Evolutionary conservation across 352 stramenopile genomes (phyloP).

Genomic region (Phytophthora pseudosyringae): DNA sequence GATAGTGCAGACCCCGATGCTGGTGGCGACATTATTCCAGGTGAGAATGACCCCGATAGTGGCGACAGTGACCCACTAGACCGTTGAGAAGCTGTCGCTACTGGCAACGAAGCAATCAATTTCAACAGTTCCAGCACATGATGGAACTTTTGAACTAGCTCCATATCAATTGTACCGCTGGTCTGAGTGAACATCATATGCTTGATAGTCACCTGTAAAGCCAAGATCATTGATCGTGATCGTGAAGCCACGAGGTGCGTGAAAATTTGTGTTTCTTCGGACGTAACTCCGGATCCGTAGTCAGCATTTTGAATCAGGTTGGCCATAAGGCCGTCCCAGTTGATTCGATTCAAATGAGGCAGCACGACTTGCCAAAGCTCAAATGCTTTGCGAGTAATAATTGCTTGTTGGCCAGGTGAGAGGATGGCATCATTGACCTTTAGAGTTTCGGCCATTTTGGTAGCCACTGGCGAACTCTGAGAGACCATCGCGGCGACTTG

Average conservation of each 20-base stretch:
- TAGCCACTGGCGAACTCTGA: conserved; percentile 40
- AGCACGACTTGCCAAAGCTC: conserved; percentile 69
- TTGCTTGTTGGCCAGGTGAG: conserved; percentile 44
- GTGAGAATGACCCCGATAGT: conserved; percentile 22
- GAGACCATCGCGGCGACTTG: conserved; percentile 74
- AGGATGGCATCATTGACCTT: conserved; percentile 37
- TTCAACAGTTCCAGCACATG: conserved; percentile 41
- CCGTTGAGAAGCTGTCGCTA: conserved; percentile 17
- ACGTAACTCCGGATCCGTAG: conserved; percentile 46
- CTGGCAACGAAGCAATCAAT: conserved; percentile 32
- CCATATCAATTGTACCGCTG: conserved; percentile 29
- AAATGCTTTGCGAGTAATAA: conserved; percentile 57
- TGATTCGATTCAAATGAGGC: conserved; percentile 60
- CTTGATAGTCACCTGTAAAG: conserved; percentile 47
- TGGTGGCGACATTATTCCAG: conserved; percentile 19
- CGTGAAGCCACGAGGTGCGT: conserved; percentile 52
- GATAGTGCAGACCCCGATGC: conserved; percentile 24
- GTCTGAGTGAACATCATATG: conserved; percentile 42
- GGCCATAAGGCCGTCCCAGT: conserved; percentile 60
- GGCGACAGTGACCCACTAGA: conserved; percentile 20
- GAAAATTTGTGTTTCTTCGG: conserved; percentile 72
- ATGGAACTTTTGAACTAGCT: conserved; percentile 35
- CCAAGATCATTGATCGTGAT: conserved; percentile 46
- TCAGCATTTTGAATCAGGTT: conserved; percentile 58
- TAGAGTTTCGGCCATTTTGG: conserved; percentile 22